Evolutionary conservation across 805 yeast species (phyloP), one percentile per base, ranked within the genome.

Genomic region (Suhomyces emberorum): DNA sequence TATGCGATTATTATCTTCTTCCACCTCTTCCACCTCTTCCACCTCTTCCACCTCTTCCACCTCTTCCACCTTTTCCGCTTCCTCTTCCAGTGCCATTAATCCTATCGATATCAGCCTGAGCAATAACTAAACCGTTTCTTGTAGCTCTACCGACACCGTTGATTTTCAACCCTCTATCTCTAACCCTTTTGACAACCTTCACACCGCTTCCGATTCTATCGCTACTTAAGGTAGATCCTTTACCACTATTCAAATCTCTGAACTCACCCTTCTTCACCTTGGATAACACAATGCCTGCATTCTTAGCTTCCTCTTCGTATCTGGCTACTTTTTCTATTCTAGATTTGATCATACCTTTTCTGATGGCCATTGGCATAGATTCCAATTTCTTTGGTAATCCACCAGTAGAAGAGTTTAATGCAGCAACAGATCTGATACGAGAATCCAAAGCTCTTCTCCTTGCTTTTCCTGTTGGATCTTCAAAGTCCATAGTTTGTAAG

Each of bases 281-380:
- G 3, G 95, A 79, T 28, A 91, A 65, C n/a, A 93, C 74, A 37
- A 91, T 85, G 10, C 98, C 98, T 4, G 95, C 95, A 14, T 91
- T 91, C 43, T 69, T 74, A 6, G 98, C 97, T 34, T 86, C 88
- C 34, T 71, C 65, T 55, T 86, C 95, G 51, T 70, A 77, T 49
- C 74, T 74, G 16, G 63, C 55, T 14, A 77, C 74, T 44, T 78
- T 74, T 15, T 63, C 56, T 23, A 72, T 60, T 30, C 81, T 74
- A 30, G 79, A 72, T 23, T 69, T 62, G 17, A 86, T 66, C 81
- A 89, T 83, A 2, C 96, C 96, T 53, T 84, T 85, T 38, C 97
- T 74, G 69, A 88, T 78, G 14, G 75, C 58, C 88, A 93, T 89
- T 15, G 98, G 96, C 77, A 88, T 86, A 34, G 80, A 84, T 47